A percentile compares a stretch with the other conserved stretches of the same genome.
phyloP scores from a whole-genome alignment of 75 land plant species.

The Adiantum capillusveneris region DNA sequence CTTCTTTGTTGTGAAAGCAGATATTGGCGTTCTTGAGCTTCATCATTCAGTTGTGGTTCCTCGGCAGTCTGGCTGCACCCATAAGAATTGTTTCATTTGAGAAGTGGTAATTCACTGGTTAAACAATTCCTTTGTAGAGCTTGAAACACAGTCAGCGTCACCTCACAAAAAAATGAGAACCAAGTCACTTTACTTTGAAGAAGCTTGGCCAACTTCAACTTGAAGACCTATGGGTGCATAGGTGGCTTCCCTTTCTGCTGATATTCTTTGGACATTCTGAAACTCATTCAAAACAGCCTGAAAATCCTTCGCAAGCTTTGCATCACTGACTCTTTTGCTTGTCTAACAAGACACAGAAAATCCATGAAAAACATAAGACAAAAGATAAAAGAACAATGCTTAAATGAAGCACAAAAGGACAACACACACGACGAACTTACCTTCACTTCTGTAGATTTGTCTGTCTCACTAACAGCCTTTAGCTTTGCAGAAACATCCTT shows the following conservation, averaged over 20 bases:
- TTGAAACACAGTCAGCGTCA: no score
- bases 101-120: no score
- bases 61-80: background rate
- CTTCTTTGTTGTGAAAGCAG: constrained; percentile 1
- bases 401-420: background rate
- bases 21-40: background rate
- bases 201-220: no score
- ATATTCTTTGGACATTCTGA: constrained; percentile 70
- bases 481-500: constrained; percentile 66
- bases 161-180: no score
- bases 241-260: constrained; percentile 69
- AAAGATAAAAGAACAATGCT: constrained; percentile 21
- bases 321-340: constrained; percentile 71
- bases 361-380: background rate
- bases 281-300: constrained; percentile 75
- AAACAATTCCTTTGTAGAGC: no score
- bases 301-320: constrained; percentile 92
- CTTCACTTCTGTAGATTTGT: constrained; percentile 22
- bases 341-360: constrained; percentile 26
- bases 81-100: background rate
- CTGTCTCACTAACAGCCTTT: constrained; percentile 42
- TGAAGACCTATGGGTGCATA: constrained; percentile 66
- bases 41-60: background rate
- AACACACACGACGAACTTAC: constrained; percentile 9
- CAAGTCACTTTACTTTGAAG: no score